Evolutionary conservation across 805 yeast species (phyloP).

Genomic region (Candida schatavii): DNA sequence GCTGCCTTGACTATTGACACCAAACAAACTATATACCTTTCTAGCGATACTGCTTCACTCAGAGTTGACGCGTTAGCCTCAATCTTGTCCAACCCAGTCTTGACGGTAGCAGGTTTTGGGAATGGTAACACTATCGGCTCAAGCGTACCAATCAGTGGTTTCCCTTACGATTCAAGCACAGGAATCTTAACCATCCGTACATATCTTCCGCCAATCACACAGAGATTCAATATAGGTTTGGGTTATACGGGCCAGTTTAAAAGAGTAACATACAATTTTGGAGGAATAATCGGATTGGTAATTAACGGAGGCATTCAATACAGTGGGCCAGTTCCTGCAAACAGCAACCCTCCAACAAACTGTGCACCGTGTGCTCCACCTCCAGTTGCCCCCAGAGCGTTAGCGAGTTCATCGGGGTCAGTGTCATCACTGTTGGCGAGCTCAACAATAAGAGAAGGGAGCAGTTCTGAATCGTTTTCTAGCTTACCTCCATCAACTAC

Average conservation of each 20-base stretch:
- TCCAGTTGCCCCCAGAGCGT: constrained; percentile 4
- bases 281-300: background rate
- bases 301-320: constrained; percentile 4
- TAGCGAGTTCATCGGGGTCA: constrained; percentile 2
- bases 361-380: constrained; percentile 6
- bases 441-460: no score
- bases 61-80: constrained; percentile 14
- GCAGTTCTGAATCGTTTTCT: no score
- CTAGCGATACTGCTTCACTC: constrained; percentile 9
- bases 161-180: background rate
- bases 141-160: background rate
- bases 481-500: constrained; percentile 5
- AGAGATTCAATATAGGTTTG: background rate
- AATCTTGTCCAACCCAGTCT: constrained; percentile 12
- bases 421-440: no score
- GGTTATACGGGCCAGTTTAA: background rate
- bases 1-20: constrained; percentile 12
- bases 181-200: background rate
- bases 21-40: constrained; percentile 15
- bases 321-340: constrained; percentile 3
- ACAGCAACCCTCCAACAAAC: constrained; percentile 1
- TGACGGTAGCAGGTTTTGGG: constrained; percentile 8
- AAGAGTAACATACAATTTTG: background rate
- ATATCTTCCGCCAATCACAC: background rate
- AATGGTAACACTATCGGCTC: background rate